Conservation (phyloP, 2,329 filamentous ascomycete species). For the Stachybotrys chartarum region DNA sequence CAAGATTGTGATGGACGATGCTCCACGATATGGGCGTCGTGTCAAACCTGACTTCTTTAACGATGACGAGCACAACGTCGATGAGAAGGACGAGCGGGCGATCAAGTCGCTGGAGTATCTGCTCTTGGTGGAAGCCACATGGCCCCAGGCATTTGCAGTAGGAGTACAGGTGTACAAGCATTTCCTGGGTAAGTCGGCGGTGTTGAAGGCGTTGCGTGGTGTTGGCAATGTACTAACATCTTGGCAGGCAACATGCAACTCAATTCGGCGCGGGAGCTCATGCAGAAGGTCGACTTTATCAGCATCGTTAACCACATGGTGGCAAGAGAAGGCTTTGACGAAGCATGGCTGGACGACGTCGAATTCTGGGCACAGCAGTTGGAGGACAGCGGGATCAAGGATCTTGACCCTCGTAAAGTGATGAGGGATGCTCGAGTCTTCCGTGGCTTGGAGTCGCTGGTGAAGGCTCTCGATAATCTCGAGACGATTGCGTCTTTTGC, state of each 20-base stretch:
- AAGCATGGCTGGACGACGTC: slow-evolving; percentile 28
- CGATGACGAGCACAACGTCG: slow-evolving; percentile 44
- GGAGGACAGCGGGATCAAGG: slow-evolving; percentile 25
- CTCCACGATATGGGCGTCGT: slow-evolving; percentile 43
- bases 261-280: slow-evolving; percentile 46
- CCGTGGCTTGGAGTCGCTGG: slow-evolving; percentile 62
- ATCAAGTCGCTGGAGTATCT: slow-evolving; percentile 84
- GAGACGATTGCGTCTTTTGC: slow-evolving; percentile 57
- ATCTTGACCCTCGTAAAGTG: slow-evolving; percentile 33
- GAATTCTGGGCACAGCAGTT: slow-evolving; percentile 32
- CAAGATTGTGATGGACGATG: slow-evolving; percentile 38
- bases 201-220: background rate
- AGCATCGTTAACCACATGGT: slow-evolving; percentile 37
- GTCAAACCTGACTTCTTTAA: slow-evolving; percentile 67
- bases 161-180: slow-evolving; percentile 72
- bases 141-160: slow-evolving; percentile 61
- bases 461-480: slow-evolving; percentile 58
- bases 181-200: slow-evolving; percentile 64
- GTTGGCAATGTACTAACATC: slow-evolving; percentile 2
- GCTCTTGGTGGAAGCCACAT: slow-evolving; percentile 63
- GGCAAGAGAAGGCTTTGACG: slow-evolving; percentile 27
- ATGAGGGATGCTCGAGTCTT: slow-evolving; percentile 52
- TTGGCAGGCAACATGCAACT: slow-evolving; percentile 40
- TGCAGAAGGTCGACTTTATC: slow-evolving; percentile 42
- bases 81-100: slow-evolving; percentile 59